Evolutionary conservation across 2,329 filamentous ascomycete genomes (phyloP), one percentile per base, ranked within the genome.

Genomic region (Bipolaris cookei): DNA sequence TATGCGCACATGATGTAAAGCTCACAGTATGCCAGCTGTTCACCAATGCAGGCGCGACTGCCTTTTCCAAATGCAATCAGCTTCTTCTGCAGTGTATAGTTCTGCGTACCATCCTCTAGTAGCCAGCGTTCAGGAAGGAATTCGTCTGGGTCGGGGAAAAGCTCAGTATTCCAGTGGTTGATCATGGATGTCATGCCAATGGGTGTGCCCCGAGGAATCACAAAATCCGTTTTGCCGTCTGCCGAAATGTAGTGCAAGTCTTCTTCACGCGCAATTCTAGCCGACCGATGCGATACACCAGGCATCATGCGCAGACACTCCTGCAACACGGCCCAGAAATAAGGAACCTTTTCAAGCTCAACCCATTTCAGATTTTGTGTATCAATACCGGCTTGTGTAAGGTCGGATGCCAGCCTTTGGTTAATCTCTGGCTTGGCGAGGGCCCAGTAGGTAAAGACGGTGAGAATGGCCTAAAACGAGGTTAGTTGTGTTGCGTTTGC

Each of bases 71-170:
- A 70, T 18, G 66, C 59, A 45, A 70, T 66, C 32, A 70, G 57
- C 35, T 67, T 68, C 51, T 67, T 68, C 48, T 63, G 58, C 14
- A 69, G 39, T 30, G 59, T 51, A 18, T 65, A 66, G 49, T 67
- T 63, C 18, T 59, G 63, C 35, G 61, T 55, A 7, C 59, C 63
- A 25, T 67, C 55, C 8, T 48, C 51, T 18, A 63, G 48, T 1
- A 77, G 59, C 76, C 75, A 78, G 10, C 76, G 64, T 51, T 76
- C 69, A 3, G 73, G 73, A 5, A 58, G 41, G 48, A 76, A 76
- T 1, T 66, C 61, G 16, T 67, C 56, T 0, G 73, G 65, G 21
- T 67, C 47, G 1, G 72, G 67, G 25, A 75, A 75, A 16, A 79
- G 68, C 7, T 62, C 56, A 30, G 64, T 64, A 47, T 77, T 71